These are phyloP conservation scores for Fomes fomentarius DNA, from an alignment of 1,284 basidiomycete genomes.

Conservation along the genomic window DNA sequence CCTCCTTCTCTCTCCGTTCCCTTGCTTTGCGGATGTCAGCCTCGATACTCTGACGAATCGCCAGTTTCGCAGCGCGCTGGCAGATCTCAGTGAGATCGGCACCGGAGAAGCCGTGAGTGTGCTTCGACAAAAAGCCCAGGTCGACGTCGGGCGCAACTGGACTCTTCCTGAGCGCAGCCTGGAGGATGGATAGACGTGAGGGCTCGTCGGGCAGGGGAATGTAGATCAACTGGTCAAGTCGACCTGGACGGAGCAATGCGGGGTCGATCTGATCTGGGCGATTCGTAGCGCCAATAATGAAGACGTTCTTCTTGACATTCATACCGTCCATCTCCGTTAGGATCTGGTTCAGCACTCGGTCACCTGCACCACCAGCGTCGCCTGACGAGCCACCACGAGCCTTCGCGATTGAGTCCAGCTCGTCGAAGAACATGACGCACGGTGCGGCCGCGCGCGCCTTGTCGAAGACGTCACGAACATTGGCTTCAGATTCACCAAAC, in stretches of 20 bases:
- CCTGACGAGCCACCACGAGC: conserved; percentile 84
- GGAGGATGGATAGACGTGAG: conserved; percentile 90
- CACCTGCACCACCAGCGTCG: conserved; percentile 94
- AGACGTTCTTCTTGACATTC: conserved; percentile 99
- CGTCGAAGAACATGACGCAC: conserved; percentile 99
- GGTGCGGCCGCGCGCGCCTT: conserved; percentile 99
- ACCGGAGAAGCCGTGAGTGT: conserved; percentile 98
- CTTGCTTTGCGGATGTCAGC: conserved; percentile 83
- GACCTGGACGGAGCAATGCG: conserved; percentile 96
- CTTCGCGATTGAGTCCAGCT: conserved; percentile 98
- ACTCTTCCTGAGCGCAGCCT: conserved; percentile 91
- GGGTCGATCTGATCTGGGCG: conserved; percentile 99
- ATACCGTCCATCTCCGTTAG: conserved; percentile 99
- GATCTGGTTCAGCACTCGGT: conserved; percentile 97
- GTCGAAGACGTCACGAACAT: conserved; percentile 99
- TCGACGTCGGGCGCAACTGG: conserved; percentile 89
- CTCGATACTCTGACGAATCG: conserved; percentile 95
- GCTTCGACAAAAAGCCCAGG: conserved; percentile 88
- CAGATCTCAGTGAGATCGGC: conserved; percentile 99
- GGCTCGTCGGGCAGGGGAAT: conserved; percentile 94
- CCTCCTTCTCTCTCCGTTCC: conserved; percentile 85
- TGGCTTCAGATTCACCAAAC: conserved; percentile 99
- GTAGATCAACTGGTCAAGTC: conserved; percentile 95
- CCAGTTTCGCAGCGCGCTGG: conserved; percentile 96
- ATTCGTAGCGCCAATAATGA: conserved; percentile 99